phyloP scores from a whole-genome alignment of 768 basidiomycete species.

The Lactarius indigo region DNA sequence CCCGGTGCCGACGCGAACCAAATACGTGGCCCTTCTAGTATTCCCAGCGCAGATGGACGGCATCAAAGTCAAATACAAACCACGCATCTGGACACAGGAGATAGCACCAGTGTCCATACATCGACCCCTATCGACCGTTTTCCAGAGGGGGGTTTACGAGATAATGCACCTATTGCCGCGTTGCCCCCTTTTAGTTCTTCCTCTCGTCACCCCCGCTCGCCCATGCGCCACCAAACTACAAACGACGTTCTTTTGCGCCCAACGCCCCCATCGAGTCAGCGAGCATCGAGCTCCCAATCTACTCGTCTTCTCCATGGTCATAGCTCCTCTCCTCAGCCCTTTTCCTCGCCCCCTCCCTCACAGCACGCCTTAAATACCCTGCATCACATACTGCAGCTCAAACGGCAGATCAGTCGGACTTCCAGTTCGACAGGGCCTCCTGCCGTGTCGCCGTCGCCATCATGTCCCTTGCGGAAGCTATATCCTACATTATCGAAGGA shows the following conservation, averaged over 20 bases:
- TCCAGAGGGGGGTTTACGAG: background rate
- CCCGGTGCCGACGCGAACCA: background rate
- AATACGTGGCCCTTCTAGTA: background rate
- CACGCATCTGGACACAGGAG: background rate
- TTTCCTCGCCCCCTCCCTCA: background rate
- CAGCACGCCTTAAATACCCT: constrained; percentile 7
- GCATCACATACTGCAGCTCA: constrained; percentile 10
- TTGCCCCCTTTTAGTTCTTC: background rate
- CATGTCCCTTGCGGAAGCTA: background rate
- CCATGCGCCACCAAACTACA: background rate
- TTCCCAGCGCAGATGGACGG: background rate
- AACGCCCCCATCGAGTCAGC: background rate
- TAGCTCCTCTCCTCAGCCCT: background rate
- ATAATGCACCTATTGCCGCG: background rate
- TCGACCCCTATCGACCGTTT: background rate
- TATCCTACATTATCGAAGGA: background rate
- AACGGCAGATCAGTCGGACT: background rate
- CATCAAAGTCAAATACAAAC: background rate
- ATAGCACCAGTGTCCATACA: background rate
- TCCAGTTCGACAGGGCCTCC: background rate
- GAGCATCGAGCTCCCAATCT: background rate
- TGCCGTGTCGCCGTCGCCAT: background rate
- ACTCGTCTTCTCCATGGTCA: background rate
- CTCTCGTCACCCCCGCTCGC: background rate
- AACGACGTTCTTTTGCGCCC: background rate